Evolutionary conservation across 2,329 filamentous ascomycete species (phyloP), one percentile per base, ranked within the genome.

Genomic region (Phialophora chinensis): DNA sequence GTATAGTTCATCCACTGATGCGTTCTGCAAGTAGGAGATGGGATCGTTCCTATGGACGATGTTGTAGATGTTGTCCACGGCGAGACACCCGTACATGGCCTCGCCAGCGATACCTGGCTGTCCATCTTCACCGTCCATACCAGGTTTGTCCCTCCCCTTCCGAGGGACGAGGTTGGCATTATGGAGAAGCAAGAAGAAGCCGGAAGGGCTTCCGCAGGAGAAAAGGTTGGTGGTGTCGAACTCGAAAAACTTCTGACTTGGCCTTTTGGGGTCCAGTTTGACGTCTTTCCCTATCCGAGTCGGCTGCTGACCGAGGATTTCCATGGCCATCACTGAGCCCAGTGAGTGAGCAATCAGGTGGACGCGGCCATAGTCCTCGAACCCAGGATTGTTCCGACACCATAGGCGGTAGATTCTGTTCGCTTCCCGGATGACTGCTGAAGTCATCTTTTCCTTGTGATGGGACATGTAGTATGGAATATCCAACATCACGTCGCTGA

Each of bases 391-490:
- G 75, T 98, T 97, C 55, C 86, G 85, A 75, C 93, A 97, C 95
- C 95, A 99, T 1, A 98, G 84, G 20, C 91, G 87, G 76, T 97
- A 98, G n/a, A 99, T 91, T 4, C 94, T 87, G 74, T 99, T 99
- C 7, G 95, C 94, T 80, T 99, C 95, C 66, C 86, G 86, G 49
- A 96, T 89, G 56, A 97, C 88, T 0, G 95, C 93, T 52, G 89
- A 86, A 59, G 97, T 91, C 93, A 99, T 98, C 77, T 93, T 97
- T 3, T 90, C 87, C 74, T 98, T 97, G 79, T 98, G 94, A 66
- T 96, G 91, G 0, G 94, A 98, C 80, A 99, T 89, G 79, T 98
- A 99, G 76, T 97, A 98, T 0, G 95, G 95, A 58, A 99, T 94
- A 76, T 99, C 95, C 58, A 98, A 90, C 92, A 99, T 97, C 73